phyloP scores from a whole-genome alignment of 495 filamentous ascomycete species.

The Cercophora sp. region DNA sequence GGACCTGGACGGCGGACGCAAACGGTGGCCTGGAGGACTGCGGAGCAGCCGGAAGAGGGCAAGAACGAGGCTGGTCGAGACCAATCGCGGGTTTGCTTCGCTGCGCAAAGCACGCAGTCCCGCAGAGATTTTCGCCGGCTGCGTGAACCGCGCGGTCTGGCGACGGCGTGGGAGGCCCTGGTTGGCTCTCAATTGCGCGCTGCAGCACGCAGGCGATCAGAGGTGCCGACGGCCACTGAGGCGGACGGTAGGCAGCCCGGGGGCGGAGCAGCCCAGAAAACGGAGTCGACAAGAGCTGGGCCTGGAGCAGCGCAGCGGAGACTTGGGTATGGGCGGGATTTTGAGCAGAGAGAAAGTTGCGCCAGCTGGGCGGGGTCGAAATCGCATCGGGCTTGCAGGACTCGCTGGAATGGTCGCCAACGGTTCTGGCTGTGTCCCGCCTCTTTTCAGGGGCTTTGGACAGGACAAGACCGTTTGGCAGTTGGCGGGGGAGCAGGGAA shows the following conservation, averaged over 20 bases:
- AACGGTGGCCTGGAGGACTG: background rate
- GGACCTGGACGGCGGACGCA: background rate
- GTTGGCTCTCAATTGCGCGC: slow-evolving; percentile 17
- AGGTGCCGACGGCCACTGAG: slow-evolving; percentile 3
- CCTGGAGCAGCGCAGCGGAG: background rate
- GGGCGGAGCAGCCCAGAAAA: slow-evolving; percentile 10
- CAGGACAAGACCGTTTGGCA: too few species aligned
- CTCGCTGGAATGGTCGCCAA: too few species aligned
- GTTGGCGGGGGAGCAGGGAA: too few species aligned
- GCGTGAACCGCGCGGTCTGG: slow-evolving; percentile 7
- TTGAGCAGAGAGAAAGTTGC: too few species aligned
- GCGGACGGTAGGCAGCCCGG: slow-evolving; percentile 2
- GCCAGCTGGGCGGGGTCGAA: too few species aligned
- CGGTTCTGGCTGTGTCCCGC: too few species aligned
- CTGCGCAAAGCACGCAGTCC: slow-evolving; percentile 9
- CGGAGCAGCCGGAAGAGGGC: background rate
- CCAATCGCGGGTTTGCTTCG: too few species aligned
- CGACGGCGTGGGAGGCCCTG: slow-evolving; percentile 18
- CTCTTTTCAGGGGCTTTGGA: too few species aligned
- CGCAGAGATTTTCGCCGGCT: background rate
- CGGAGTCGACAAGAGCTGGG: slow-evolving; percentile 3
- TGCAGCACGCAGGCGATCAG: slow-evolving; percentile 13
- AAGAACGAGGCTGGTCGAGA: too few species aligned
- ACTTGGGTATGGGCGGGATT: too few species aligned
- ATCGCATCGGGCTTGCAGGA: too few species aligned